Conservation (phyloP, 2,329 filamentous ascomycete genomes). For the Colletotrichum brevisporum region DNA sequence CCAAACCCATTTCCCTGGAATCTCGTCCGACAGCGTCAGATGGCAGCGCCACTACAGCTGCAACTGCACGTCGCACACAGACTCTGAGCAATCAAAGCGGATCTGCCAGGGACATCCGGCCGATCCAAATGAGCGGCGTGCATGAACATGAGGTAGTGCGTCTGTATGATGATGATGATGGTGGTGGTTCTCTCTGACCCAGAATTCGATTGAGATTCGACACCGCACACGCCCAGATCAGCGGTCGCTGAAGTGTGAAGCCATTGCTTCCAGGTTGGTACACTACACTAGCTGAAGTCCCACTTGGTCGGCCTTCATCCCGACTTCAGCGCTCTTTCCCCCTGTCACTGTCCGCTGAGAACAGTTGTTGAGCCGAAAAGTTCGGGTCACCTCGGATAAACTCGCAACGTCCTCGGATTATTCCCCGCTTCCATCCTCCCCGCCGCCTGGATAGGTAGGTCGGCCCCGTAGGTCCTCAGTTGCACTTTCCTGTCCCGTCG, state of each 20-base stretch:
- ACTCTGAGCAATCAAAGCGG: conserved; percentile 9
- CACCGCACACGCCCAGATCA: conserved; percentile 14
- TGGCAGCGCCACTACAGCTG: too few species aligned
- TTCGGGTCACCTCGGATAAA: conserved; percentile 20
- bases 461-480: background rate
- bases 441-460: background rate
- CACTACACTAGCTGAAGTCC: background rate
- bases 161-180: too few species aligned
- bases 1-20: conserved; percentile 11
- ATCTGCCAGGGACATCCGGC: conserved; percentile 1
- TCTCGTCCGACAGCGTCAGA: background rate
- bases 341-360: too few species aligned
- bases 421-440: background rate
- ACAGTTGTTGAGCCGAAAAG: conserved; percentile 2
- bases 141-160: conserved; percentile 8
- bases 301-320: conserved; percentile 6
- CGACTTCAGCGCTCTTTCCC: background rate
- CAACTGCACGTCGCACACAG: background rate
- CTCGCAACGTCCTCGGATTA: background rate
- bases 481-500: background rate
- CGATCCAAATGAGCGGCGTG: conserved; percentile 30
- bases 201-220: conserved; percentile 30
- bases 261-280: too few species aligned
- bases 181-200: background rate
- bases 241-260: background rate